Base-by-base conservation (phyloP, 1,139 yeast species). In the Martiniozyma asiatica region DNA sequence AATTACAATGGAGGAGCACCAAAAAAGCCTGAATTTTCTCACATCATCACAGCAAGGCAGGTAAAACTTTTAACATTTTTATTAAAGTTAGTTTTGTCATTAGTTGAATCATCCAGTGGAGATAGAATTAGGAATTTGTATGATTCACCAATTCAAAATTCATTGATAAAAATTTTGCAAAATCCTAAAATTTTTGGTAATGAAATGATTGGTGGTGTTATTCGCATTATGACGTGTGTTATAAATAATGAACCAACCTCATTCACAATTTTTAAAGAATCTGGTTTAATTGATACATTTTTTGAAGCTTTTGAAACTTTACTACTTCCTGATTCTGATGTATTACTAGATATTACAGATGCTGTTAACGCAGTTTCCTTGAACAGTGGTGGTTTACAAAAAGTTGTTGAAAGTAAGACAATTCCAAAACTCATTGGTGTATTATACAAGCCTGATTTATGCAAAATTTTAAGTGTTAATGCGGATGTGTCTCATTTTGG, bases 231-330 rank as follows among this genome's bases (percentile, higher is more conserved):
- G 15, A 69, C 78, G 27, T 69, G 70, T 20, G 81, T 85, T 40
- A 73, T 87, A 28, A 92, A 87, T 48, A 81, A 80, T 42, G 97
- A 87, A 45, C 95, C 97, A 4, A 84, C 96, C 0, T 84, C 94
- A 4, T 85, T 68, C 47, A 67, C 82, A 3, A 78, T 87, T 29
- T 63, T 87, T 44, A 74, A 71, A 30, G 97, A 87, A 50, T 80
- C 93, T 0, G 69, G 73, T 2, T 72, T 82, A 2, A 69, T 85
- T 24, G 80, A 79, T 31, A 59, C 71, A 1, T 64, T 85, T 23
- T 51, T 85, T 30, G 65, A 67, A 35, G 61, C 69, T 43, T 71
- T 79, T 56, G 56, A 56, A 25, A 40, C 51, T 2, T 61, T 73
- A 38, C 58, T 74, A 40, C 55, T 69, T 22, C 77, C 78, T 8